Base-by-base conservation (phyloP, 2,329 filamentous ascomycete genomes). In the Fusarium sp. region DNA sequence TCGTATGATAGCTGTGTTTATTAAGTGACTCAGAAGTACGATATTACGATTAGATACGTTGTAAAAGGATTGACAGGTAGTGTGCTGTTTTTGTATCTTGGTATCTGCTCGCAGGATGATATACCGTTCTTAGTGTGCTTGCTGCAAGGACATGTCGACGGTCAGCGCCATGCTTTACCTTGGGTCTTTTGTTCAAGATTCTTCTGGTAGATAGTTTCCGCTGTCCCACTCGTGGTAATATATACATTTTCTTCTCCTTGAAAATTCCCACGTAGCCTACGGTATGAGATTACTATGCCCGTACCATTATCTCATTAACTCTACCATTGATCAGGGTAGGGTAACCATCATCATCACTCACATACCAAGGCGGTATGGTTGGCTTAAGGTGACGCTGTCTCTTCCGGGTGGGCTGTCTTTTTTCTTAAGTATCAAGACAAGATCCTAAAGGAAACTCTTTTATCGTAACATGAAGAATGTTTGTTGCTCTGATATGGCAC, bases 21-120 rank as follows among this genome's bases (percentile, higher is more conserved):
- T 44, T 18, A 18, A 22, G 4, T 18, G 1, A 11, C 22, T 8
- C 6, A 0, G 15, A 22, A 1, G 20, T 18, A 10, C 6, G 18
- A 3, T 4, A 38, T n/a, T 7, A 4, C 34, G 34, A 38, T 18
- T 11, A 11, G 2, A 11, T 4, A n/a, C 5, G 2, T n/a, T n/a
- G 34, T 2, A 38, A n/a, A n/a, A 38, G 18, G 34, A 6, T 38
- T 1, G 10, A 7, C 18, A n/a, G 6, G 18, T n/a, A n/a, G 2
- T 12, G 11, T 1, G 0, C 11, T n/a, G 10, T 7, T 4, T 0
- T n/a, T 38, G 2, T n/a, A n/a, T 12, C 18, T 6, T 44, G 3
- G 2, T 1, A 10, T 4, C 20, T 44, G 1, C 15, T 44, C 15
- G 3, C 8, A 24, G 15, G 18, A 38, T 16, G 16, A 38, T 38